These are phyloP conservation scores for Cotoneaster glaucophyllus DNA, from an alignment of 306 rosid genomes.

Conservation along the genomic window DNA sequence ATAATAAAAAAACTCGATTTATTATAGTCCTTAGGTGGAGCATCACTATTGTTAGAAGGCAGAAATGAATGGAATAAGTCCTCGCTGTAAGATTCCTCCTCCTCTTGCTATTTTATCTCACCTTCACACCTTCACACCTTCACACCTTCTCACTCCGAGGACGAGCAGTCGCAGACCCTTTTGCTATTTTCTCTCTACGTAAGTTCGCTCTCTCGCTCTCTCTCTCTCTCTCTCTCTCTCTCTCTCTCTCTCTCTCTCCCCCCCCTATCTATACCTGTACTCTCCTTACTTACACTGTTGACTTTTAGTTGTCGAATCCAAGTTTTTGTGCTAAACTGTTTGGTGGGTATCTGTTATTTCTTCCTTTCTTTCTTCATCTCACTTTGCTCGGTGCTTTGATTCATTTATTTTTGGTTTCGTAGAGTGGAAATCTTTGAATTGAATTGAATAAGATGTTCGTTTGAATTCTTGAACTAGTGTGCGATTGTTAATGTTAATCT, in stretches of 20 bases:
- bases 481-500: neutral
- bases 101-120: neutral
- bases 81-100: neutral
- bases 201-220: constrained; percentile 4
- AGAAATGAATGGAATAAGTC: no score
- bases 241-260: no score
- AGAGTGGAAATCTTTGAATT: neutral
- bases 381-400: neutral
- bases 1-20: no score
- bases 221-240: neutral
- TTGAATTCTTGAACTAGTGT: neutral
- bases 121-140: neutral
- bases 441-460: neutral
- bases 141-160: neutral
- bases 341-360: neutral
- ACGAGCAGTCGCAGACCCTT: neutral
- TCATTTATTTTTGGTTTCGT: neutral
- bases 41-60: no score
- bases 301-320: neutral
- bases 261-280: no score
- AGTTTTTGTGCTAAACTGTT: neutral
- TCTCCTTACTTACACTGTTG: neutral
- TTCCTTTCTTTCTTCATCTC: neutral
- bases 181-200: constrained; percentile 7
- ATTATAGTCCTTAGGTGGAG: no score